These are phyloP conservation scores for Aspergillus puulaauensis DNA, from an alignment of 2,329 filamentous ascomycete species.

Conservation along the genomic window DNA sequence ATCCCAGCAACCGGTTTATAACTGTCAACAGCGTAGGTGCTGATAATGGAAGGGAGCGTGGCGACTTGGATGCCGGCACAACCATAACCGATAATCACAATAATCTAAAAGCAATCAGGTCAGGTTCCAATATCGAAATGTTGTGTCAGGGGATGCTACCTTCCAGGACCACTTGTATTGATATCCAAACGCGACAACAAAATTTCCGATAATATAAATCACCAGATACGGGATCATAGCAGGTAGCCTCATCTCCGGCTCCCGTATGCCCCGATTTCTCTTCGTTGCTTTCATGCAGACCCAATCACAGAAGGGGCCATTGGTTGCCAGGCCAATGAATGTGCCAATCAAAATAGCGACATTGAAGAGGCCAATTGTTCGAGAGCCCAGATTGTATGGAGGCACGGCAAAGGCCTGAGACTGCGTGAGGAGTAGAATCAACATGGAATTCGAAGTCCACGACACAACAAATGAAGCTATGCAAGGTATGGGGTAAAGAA, in stretches of 20 bases:
- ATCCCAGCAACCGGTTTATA: constrained; percentile 64
- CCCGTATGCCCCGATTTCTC: constrained; percentile 55
- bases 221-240: constrained; percentile 59
- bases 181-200: constrained; percentile 56
- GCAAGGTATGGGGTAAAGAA: constrained; percentile 63
- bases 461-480: constrained; percentile 62
- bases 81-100: constrained; percentile 61
- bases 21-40: constrained; percentile 60
- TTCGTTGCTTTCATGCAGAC: constrained; percentile 53
- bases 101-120: constrained; percentile 8
- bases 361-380: constrained; percentile 56
- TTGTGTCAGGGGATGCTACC: constrained; percentile 30
- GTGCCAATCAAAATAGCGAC: constrained; percentile 57
- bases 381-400: constrained; percentile 54
- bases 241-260: constrained; percentile 59
- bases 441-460: constrained; percentile 58
- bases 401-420: constrained; percentile 55
- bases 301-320: constrained; percentile 58
- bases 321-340: constrained; percentile 55
- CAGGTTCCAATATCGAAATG: too few species aligned
- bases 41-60: constrained; percentile 59
- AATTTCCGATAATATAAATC: constrained; percentile 59
- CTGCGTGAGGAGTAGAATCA: constrained; percentile 61
- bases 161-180: constrained; percentile 55
- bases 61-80: constrained; percentile 59